Evolutionary conservation across 108 stramenopile species (phyloP), one percentile per base, ranked within the genome.

Genomic region (Nitzschia sp.): DNA sequence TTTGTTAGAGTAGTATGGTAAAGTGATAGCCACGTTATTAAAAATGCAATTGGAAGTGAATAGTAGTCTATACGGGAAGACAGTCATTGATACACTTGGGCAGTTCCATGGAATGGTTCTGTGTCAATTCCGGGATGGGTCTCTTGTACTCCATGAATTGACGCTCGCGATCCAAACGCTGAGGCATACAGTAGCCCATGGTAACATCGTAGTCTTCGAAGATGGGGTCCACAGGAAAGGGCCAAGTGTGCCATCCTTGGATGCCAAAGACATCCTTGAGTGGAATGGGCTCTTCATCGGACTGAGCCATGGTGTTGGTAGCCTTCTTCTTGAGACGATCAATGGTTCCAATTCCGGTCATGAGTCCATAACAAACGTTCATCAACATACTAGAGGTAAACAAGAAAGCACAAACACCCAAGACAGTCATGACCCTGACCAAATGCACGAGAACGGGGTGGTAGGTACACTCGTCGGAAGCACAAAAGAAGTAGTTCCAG

Each of bases 321-420:
- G 86, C 84, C 62, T 93, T 93, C 77, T 89, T 90, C 75, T 94
- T 94, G 24, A 94, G 80, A 19, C 93, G 73, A 81, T 94, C 93
- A 75, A 94, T 94, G 8, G 93, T 94, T 5, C 90, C 90, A 57
- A 90, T 90, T 21, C 93, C 93, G 29, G 90, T 94, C 80, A 94
- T 83, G 46, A 94, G 64, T 1, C 89, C 90, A 69, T 90, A 94
- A 34, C 85, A 86, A 3, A 92, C 89, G 68, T 94, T 94, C 90
- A 91, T 91, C 38, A 91, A 60, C 88, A 93, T 93, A n/a, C 80
- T 79, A 26, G 82, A 81, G 9, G 87, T 89, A 67, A 93, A 93
- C 10, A 93, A 53, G 37, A 93, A 77, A 10, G 84, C 78, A 19
- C 76, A 85, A 19, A 82, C 71, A 51, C 78, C 80, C 14, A 93